phyloP scores from a whole-genome alignment of 306 rosid genomes.

The Carpinus viminea region DNA sequence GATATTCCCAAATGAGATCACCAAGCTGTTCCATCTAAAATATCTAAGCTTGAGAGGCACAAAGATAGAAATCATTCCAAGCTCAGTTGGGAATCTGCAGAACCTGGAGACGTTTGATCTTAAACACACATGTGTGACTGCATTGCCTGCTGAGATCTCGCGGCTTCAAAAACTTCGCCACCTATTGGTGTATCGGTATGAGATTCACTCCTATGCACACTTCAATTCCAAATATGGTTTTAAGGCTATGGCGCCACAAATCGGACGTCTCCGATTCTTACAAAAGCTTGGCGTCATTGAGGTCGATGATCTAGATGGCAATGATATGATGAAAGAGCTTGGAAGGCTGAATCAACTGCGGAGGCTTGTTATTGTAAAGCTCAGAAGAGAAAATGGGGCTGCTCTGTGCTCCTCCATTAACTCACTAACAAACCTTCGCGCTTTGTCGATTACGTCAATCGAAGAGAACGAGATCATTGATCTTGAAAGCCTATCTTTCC shows the following conservation, averaged over 20 bases:
- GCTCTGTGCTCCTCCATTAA: constrained; percentile 35
- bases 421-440: constrained; percentile 22
- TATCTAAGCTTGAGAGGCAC: constrained; percentile 40
- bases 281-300: constrained; percentile 42
- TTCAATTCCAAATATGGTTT: constrained; percentile 29
- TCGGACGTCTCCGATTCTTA: constrained; percentile 29
- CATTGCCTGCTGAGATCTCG: constrained; percentile 32
- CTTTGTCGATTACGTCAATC: constrained; percentile 21
- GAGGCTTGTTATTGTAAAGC: constrained; percentile 31
- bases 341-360: constrained; percentile 41
- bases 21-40: constrained; percentile 28
- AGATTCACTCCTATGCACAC: constrained; percentile 5
- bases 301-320: constrained; percentile 11
- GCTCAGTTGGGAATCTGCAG: constrained; percentile 32
- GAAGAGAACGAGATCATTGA: constrained; percentile 34
- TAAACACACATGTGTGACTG: constrained; percentile 27
- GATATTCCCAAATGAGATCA: constrained; percentile 21
- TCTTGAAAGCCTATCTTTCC: constrained; percentile 21
- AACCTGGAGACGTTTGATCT: constrained; percentile 43
- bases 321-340: constrained; percentile 22
- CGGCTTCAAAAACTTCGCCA: constrained; percentile 36
- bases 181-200: constrained; percentile 16
- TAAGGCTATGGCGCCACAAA: constrained; percentile 21
- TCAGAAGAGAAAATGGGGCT: constrained; percentile 29
- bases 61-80: constrained; percentile 22